Evolutionary conservation across 352 stramenopile species (phyloP).

Genomic region (Bremia lactucae): DNA sequence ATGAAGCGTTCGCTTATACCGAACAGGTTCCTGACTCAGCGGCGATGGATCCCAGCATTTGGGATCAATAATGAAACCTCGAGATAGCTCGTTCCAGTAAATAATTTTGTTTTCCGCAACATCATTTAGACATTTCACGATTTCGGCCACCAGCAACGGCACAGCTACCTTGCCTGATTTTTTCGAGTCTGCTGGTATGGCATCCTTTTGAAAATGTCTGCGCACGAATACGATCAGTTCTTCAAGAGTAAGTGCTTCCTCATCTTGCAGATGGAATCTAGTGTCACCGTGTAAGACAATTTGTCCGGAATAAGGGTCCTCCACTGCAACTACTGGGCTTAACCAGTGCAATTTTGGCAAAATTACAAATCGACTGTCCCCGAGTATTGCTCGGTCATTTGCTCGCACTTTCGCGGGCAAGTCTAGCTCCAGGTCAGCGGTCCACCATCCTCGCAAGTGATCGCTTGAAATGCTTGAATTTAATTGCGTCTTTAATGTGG

Average conservation of each 20-base stretch:
- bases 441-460: slow-evolving; percentile 66
- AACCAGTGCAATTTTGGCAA: slow-evolving; percentile 66
- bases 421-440: slow-evolving; percentile 32
- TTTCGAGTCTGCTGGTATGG: slow-evolving; percentile 5
- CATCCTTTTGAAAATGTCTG: slow-evolving; percentile 30
- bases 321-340: slow-evolving; percentile 30
- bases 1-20: slow-evolving; percentile 29
- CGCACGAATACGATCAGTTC: slow-evolving; percentile 26
- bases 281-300: slow-evolving; percentile 27
- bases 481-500: neutral
- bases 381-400: slow-evolving; percentile 15
- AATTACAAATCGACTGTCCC: slow-evolving; percentile 45
- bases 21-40: slow-evolving; percentile 38
- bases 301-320: slow-evolving; percentile 9
- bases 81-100: slow-evolving; percentile 42
- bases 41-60: slow-evolving; percentile 48
- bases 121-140: slow-evolving; percentile 19
- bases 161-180: slow-evolving; percentile 33
- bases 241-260: slow-evolving; percentile 24
- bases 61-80: slow-evolving; percentile 49
- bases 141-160: slow-evolving; percentile 49
- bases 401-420: slow-evolving; percentile 25
- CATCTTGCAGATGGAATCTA: slow-evolving; percentile 17
- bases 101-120: slow-evolving; percentile 1
- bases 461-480: slow-evolving; percentile 28